Base-by-base conservation (phyloP, 2,329 filamentous ascomycete genomes). In the Acrocalymma vagum region DNA sequence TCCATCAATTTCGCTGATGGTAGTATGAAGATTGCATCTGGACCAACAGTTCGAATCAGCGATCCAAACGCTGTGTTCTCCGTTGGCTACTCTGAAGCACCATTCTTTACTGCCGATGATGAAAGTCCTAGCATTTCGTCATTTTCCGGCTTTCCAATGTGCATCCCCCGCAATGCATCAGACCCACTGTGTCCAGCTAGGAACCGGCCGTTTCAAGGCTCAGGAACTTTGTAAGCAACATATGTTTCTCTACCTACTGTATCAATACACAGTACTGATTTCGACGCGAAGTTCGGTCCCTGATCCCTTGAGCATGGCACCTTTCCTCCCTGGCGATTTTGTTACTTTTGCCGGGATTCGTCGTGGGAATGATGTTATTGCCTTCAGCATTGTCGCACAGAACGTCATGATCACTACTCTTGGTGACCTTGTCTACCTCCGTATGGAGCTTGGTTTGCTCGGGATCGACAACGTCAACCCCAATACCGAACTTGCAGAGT, bases 111-210 rank as follows among this genome's bases (percentile, higher is more conserved):
- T 0, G 72, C 72, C 3, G 75, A 78, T 44, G 74, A 77, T 38
- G 60, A 72, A 43, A 77, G 69, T 41, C 74, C 75, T 2, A 72
- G 67, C 35, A 65, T 77, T 35, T 67, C 63, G 3, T 69, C 72
- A 3, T 76, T 74, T 48, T 72, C 70, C 6, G 75, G 75, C 0
- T 77, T 76, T 35, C 75, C 74, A 4, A 77, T 77, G 73, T 78
- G 75, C 35, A 72, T 77, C n/a, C 75, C 74, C 0, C 63, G 74
- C 10, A 72, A 66, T 26, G 26, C 58, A 9, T 42, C 41, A 11
- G 69, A 71, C 34, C 25, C 52, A 1, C 35, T 60, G 8, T 72
- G 69, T 42, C 68, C 68, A 4, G n/a, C 36, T 3, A 55, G 53
- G 22, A 71, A 70, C 44, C 54, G 43, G 41, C 55, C 50, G 53